Conservation (phyloP, 78 protist genomes). For the Dictyostelium citrinum region DNA sequence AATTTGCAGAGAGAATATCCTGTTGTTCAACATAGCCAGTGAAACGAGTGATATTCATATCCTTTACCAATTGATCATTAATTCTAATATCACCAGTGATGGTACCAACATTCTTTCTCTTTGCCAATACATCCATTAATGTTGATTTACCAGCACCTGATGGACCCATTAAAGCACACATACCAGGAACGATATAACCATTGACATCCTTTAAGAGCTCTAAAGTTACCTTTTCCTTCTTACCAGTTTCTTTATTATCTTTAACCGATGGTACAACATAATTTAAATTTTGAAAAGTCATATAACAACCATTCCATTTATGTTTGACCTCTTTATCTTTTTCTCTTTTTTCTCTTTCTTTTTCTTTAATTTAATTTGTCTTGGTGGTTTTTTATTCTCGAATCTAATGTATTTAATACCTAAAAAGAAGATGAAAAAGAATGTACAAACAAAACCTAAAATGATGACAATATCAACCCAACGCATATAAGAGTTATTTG, state of each 20-base stretch:
- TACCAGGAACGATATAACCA: constrained; percentile 74
- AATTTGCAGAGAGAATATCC: constrained; percentile 53
- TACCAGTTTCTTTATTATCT: background rate
- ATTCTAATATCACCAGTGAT: constrained; percentile 38
- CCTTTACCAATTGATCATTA: background rate
- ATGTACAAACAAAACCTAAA: background rate
- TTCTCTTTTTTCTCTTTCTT: constrained; percentile 45
- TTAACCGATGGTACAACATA: constrained; percentile 15
- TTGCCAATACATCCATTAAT: constrained; percentile 15
- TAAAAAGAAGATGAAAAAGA: constrained; percentile 14
- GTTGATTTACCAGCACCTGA: constrained; percentile 62
- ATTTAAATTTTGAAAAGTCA: constrained; percentile 45
- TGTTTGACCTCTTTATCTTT: background rate
- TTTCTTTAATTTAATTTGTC: background rate
- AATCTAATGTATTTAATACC: constrained; percentile 32
- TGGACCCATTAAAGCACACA: constrained; percentile 62
- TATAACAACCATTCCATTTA: constrained; percentile 50
- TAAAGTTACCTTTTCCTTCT: constrained; percentile 36
- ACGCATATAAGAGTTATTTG: constrained; percentile 44
- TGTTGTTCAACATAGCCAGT: constrained; percentile 67
- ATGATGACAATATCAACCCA: constrained; percentile 62
- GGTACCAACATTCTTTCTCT: constrained; percentile 47
- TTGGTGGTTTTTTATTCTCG: constrained; percentile 61
- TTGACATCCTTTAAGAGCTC: constrained; percentile 45
- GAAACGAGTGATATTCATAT: constrained; percentile 52